Evolutionary conservation across 805 yeast genomes (phyloP).

Genomic region (Starmerella khaoyaiensis): DNA sequence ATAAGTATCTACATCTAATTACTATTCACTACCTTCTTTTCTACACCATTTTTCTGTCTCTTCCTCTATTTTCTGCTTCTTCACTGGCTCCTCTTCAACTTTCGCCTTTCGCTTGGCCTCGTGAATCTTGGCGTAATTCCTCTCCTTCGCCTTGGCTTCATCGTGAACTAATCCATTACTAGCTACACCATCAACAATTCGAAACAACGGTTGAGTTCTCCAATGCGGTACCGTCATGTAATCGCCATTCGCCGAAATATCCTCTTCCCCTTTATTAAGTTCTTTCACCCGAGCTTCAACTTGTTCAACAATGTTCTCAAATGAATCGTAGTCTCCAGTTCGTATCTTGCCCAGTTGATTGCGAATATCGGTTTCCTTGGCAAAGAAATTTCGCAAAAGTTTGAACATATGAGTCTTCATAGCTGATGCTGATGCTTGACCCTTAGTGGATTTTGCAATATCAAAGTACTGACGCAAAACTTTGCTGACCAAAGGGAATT

Average conservation of each 20-base stretch:
- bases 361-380: slow-evolving; percentile 65
- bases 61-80: neutral
- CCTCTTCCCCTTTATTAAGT: slow-evolving; percentile 26
- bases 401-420: slow-evolving; percentile 91
- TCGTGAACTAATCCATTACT: slow-evolving; percentile 23
- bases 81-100: neutral
- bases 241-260: slow-evolving; percentile 43
- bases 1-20: neutral
- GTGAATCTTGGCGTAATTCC: slow-evolving; percentile 5
- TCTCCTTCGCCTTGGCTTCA: slow-evolving; percentile 10
- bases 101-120: slow-evolving; percentile 9
- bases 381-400: slow-evolving; percentile 65
- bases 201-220: slow-evolving; percentile 92
- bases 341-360: slow-evolving; percentile 48
- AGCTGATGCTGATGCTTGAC: slow-evolving; percentile 64
- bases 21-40: neutral
- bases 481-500: slow-evolving; percentile 75
- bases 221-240: slow-evolving; percentile 81
- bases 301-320: slow-evolving; percentile 44
- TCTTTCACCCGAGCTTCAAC: slow-evolving; percentile 55
- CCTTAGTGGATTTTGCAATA: slow-evolving; percentile 48
- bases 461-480: slow-evolving; percentile 80
- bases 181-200: slow-evolving; percentile 68
- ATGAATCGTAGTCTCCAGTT: slow-evolving; percentile 35
- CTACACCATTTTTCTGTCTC: neutral